Evolutionary conservation across 345 rosid species (phyloP).

Genomic region (Hypericum androsaemum): DNA sequence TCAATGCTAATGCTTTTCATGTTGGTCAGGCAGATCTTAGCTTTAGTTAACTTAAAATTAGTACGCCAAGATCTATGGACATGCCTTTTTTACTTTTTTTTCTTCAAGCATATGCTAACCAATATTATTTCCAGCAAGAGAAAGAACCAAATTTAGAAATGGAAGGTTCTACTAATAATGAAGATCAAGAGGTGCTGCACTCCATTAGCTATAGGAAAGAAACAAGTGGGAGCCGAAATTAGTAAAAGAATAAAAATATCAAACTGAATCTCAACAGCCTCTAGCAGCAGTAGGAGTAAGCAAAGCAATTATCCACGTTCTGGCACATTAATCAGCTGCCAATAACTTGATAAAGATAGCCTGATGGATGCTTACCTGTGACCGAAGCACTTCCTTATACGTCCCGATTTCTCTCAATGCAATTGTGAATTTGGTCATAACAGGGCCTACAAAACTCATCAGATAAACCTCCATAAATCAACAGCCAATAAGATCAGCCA

Average conservation of each 20-base stretch:
- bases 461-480: not conserved
- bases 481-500: slow-evolving; percentile 3
- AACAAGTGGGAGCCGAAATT: not conserved
- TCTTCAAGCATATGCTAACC: too few species aligned
- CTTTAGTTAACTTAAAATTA: too few species aligned
- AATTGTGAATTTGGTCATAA: slow-evolving; percentile 58
- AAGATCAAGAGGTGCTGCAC: not conserved
- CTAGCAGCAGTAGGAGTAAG: too few species aligned
- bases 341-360: not conserved
- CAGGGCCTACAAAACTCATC: slow-evolving; percentile 38
- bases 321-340: too few species aligned
- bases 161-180: too few species aligned
- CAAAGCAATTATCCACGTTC: too few species aligned
- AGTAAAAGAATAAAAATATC: not conserved
- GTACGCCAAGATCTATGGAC: too few species aligned
- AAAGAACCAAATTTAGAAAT: too few species aligned
- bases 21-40: too few species aligned
- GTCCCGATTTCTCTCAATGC: slow-evolving; percentile 68
- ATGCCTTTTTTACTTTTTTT: too few species aligned
- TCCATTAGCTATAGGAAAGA: not conserved
- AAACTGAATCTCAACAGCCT: not conserved
- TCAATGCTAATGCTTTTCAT: too few species aligned
- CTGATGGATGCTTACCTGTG: slow-evolving; percentile 39
- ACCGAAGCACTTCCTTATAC: slow-evolving; percentile 68
- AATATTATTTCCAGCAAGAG: too few species aligned